Base-by-base conservation (phyloP, 805 yeast species). In the Hermanozyma aechmeae region DNA sequence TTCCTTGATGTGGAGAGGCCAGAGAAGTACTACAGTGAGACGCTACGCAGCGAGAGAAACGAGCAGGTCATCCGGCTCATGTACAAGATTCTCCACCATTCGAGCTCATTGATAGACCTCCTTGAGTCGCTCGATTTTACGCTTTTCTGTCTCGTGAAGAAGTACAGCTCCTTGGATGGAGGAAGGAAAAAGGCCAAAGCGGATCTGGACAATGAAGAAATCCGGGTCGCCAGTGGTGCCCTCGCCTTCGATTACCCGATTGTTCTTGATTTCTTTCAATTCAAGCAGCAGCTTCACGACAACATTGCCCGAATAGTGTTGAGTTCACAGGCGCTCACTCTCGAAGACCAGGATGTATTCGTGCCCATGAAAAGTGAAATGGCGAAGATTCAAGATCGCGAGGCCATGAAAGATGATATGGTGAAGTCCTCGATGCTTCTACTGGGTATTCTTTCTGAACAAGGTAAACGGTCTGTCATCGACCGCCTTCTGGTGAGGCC, bases 341-440 rank as follows among this genome's bases (percentile, higher is more conserved):
- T 81, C 8, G 72, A 68, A 16, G 93, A 82, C 46, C 85, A 92
- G 1, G 85, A 79, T 34, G 78, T 76, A 2, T 82, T 82, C 51
- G 63, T 65, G 28, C 71, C 79, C 0, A 61, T 79, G 55, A 66
- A 65, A 33, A 76, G 75, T 17, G 82, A 59, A 4, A 63, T 77
- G 22, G 64, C 64, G 22, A 38, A 57, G 27, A 59, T 59, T 21
- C 61, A 61, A 28, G 56, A 63, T 31, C 51, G 63, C 16, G 59
- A 59, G 8, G 47, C 53, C 2, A 42, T 61, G 37, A 52, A 53
- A 28, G 41, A 53, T 10, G 65, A 66, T 2, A 58, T 65, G 2
- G 78, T 75, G 35, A 66, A 64, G 35, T 62, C 71, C 3, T 68
- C 81, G 0, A 52, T 59, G 16, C 52, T 61, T 2, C 46, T 81